These are phyloP conservation scores for Agrocybe chaxingu DNA, from an alignment of 768 basidiomycete genomes.

Conservation along the genomic window DNA sequence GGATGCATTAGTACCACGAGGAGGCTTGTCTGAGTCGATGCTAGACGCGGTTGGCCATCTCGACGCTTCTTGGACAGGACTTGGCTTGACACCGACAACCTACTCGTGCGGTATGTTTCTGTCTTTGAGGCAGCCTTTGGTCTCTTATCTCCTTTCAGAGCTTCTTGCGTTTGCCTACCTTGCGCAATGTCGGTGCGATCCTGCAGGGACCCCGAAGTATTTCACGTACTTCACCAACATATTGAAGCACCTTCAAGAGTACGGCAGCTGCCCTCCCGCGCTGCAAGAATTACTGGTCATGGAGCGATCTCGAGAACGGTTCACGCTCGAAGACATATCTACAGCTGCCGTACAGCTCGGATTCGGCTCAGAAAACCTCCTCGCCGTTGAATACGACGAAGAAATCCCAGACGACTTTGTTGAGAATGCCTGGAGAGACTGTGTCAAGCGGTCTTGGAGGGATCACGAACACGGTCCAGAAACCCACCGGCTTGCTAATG, in stretches of 20 bases:
- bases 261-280: conserved; percentile 41
- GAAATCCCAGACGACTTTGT: conserved; percentile 71
- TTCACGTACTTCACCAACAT: conserved; percentile 58
- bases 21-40: conserved; percentile 41
- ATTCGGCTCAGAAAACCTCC: conserved; percentile 57
- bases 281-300: conserved; percentile 57
- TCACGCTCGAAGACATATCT: conserved; percentile 52
- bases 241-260: conserved; percentile 44
- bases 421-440: conserved; percentile 66
- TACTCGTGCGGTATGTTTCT: conserved; percentile 56
- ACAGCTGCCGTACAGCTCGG: conserved; percentile 53
- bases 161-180: conserved; percentile 76
- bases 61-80: conserved; percentile 37
- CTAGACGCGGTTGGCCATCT: conserved; percentile 33
- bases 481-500: conserved; percentile 53
- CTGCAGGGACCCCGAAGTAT: conserved; percentile 56
- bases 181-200: conserved; percentile 81
- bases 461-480: conserved; percentile 48
- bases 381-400: conserved; percentile 67
- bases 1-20: conserved; percentile 46
- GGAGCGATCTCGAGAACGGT: conserved; percentile 65
- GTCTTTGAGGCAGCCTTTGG: background rate
- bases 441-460: conserved; percentile 50
- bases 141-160: conserved; percentile 37
- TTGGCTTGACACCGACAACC: conserved; percentile 67